Evolutionary conservation across 768 basidiomycete species (phyloP).

Genomic region (Rhodotorula kratochvilovae): DNA sequence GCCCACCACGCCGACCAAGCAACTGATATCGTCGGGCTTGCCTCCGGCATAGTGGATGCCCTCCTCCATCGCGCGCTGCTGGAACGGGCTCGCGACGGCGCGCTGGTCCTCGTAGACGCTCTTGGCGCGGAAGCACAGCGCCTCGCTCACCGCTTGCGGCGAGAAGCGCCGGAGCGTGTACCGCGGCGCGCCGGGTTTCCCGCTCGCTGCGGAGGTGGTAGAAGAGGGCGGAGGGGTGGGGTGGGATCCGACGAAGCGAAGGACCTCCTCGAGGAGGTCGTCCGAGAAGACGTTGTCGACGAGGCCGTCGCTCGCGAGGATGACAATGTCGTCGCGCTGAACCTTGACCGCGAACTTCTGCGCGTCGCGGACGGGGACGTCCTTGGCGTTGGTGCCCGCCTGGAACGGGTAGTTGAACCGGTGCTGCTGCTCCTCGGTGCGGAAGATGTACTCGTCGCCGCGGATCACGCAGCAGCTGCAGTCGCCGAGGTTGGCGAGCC

Average conservation of each 20-base stretch:
- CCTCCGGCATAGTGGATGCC: slow-evolving; percentile 43
- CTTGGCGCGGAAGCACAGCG: slow-evolving; percentile 71
- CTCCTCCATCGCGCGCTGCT: slow-evolving; percentile 43
- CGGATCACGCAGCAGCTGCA: slow-evolving; percentile 76
- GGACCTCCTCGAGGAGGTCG: slow-evolving; percentile 70
- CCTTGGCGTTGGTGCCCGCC: slow-evolving; percentile 61
- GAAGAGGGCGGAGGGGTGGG: slow-evolving; percentile 15
- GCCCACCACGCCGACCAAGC: slow-evolving; percentile 36
- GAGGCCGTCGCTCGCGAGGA: slow-evolving; percentile 74
- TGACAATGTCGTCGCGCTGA: slow-evolving; percentile 54
- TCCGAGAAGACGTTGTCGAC: slow-evolving; percentile 85
- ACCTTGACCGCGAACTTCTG: slow-evolving; percentile 56
- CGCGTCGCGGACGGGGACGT: slow-evolving; percentile 61
- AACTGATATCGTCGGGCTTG: slow-evolving; percentile 41
- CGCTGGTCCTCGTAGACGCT: slow-evolving; percentile 57
- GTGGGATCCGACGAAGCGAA: slow-evolving; percentile 31
- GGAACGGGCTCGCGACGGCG: slow-evolving; percentile 43
- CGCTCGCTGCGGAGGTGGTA: slow-evolving; percentile 7
- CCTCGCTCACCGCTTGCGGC: slow-evolving; percentile 53
- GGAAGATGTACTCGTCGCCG: slow-evolving; percentile 67
- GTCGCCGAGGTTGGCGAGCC: slow-evolving; percentile 80
- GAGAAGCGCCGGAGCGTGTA: slow-evolving; percentile 47
- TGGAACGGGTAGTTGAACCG: slow-evolving; percentile 65
- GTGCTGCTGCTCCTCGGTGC: slow-evolving; percentile 92
- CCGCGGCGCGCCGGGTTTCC: slow-evolving; percentile 46